These are phyloP conservation scores for Rubia yunnanensis DNA, from an alignment of 257 asterid species.

Conservation along the genomic window DNA sequence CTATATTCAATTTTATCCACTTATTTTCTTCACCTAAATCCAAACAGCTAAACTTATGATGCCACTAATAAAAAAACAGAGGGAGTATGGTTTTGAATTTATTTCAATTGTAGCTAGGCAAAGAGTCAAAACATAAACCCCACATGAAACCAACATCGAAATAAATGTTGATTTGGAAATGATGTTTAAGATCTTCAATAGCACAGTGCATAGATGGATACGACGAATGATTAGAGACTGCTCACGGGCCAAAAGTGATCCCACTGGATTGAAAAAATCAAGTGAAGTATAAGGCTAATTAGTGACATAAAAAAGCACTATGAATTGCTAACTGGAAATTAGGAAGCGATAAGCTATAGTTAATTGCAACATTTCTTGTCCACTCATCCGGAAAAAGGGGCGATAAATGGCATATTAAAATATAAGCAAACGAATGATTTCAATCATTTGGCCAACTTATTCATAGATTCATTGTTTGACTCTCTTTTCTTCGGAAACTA, in stretches of 20 bases:
- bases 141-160: background rate
- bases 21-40: too few relatives aligned
- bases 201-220: background rate
- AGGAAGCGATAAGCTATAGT: background rate
- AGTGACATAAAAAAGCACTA: background rate
- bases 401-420: background rate
- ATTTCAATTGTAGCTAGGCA: background rate
- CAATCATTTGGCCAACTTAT: background rate
- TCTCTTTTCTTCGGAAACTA: background rate
- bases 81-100: too few relatives aligned
- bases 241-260: slow-evolving; percentile 10
- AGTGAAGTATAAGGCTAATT: background rate
- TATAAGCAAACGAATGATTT: background rate
- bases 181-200: background rate
- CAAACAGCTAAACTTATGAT: too few relatives aligned
- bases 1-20: too few relatives aligned
- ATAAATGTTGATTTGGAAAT: background rate
- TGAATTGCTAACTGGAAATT: background rate
- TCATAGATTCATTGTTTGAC: background rate
- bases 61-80: too few relatives aligned
- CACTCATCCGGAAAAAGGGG: background rate
- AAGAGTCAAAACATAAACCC: background rate
- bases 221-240: background rate
- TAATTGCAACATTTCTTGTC: background rate
- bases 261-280: background rate